These are phyloP conservation scores for Colletotrichum musicola DNA, from an alignment of 2,329 filamentous ascomycete genomes.

Conservation along the genomic window DNA sequence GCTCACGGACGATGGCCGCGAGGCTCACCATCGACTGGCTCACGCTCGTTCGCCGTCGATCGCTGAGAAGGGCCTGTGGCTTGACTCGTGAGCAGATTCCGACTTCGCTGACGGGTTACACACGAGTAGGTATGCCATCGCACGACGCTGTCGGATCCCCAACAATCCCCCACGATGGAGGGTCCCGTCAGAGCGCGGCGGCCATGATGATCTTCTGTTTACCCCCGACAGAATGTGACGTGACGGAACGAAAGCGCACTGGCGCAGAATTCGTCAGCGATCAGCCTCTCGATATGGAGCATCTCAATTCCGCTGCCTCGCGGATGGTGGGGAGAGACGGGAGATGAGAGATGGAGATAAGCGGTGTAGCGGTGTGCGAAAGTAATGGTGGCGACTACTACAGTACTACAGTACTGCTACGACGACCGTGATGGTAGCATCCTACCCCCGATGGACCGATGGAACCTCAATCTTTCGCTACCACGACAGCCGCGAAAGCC, in stretches of 20 bases:
- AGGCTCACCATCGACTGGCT: neutral
- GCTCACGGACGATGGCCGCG: constrained; percentile 19
- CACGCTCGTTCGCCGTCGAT: constrained; percentile 1
- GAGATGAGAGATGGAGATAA: neutral
- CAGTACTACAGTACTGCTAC: neutral
- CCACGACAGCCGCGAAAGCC: neutral
- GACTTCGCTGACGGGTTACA: neutral
- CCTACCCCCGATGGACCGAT: constrained; percentile 15
- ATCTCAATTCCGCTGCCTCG: constrained; percentile 16
- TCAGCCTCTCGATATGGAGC: constrained; percentile 1
- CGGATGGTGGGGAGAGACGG: neutral
- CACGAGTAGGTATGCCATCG: neutral
- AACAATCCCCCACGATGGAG: constrained; percentile 20
- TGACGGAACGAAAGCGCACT: constrained; percentile 12
- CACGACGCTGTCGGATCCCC: neutral
- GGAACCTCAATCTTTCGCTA: constrained; percentile 33
- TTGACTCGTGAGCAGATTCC: constrained; percentile 18
- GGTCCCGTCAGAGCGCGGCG: constrained; percentile 11
- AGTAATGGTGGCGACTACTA: neutral
- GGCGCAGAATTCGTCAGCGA: constrained; percentile 6
- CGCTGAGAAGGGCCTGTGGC: constrained; percentile 4
- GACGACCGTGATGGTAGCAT: constrained; percentile 22
- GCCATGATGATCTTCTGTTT: constrained; percentile 2
- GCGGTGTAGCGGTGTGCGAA: constrained; percentile 20
- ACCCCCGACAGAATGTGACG: constrained; percentile 12